Evolutionary conservation across 78 protist genomes (phyloP).

Genomic region (Polysphondylium violaceum): DNA sequence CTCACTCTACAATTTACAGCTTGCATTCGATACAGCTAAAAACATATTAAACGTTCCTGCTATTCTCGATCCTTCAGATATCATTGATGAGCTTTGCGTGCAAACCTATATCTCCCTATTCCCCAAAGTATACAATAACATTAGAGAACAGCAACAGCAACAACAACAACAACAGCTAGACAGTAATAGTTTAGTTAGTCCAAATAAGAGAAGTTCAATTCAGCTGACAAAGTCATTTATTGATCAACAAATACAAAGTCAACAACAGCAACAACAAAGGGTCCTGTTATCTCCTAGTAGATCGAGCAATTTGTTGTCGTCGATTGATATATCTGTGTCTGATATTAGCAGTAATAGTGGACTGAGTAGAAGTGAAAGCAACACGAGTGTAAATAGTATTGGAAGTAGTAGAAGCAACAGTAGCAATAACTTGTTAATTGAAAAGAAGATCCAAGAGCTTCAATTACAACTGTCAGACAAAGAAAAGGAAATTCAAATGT

Average conservation of each 20-base stretch:
- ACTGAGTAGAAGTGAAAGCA: not conserved
- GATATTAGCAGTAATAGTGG: not conserved
- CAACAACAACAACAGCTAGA: not conserved
- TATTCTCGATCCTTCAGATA: conserved; percentile 72
- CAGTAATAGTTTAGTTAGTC: no score
- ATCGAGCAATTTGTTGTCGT: no score
- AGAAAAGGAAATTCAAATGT: no score
- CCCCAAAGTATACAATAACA: conserved; percentile 66
- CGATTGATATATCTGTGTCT: no score
- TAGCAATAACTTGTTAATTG: not conserved
- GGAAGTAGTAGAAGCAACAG: not conserved
- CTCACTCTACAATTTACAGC: conserved; percentile 9
- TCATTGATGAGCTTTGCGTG: conserved; percentile 63
- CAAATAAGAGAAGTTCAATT: conserved; percentile 29
- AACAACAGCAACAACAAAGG: conserved; percentile 12
- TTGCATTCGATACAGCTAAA: conserved; percentile 72
- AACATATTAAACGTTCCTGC: conserved; percentile 50
- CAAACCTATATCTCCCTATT: conserved; percentile 73
- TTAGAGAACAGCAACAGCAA: conserved; percentile 1
- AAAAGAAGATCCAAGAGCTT: not conserved
- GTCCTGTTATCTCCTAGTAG: not conserved
- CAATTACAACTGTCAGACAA: not conserved
- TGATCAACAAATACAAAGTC: not conserved
- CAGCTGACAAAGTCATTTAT: conserved; percentile 8
- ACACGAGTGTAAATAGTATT: not conserved